Base-by-base conservation (phyloP, 345 rosid genomes). In the Populus ilicifolia region DNA sequence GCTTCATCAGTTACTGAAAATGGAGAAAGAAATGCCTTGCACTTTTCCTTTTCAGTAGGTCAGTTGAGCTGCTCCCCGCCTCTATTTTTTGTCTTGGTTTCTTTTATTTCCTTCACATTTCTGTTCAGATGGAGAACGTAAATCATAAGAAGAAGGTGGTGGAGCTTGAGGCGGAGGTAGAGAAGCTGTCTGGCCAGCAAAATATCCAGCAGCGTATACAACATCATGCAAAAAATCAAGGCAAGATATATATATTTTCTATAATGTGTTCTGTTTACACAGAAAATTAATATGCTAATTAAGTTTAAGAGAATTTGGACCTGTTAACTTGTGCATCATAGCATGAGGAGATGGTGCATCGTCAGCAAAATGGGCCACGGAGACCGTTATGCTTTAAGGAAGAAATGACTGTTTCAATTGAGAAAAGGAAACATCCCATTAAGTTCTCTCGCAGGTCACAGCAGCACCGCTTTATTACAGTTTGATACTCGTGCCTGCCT, bases 221-320 rank as follows among this genome's bases (percentile, higher is more conserved):
- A 82, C 98, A 96, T 79, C 93, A 96, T 80, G 88, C 91, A 78
- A 91, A 92, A 92, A 86, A 90, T 89, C 84, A 96, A 96, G 99
- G 99, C 84, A 90, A 84, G 89, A 33, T 33, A 30, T 2, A 33
- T 33, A 79, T 72, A 74, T 71, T 56, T 67, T 64, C 20, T 43
- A 52, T 73, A 13, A 20, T 35, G 14, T 71, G 35, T 56, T 4
- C 54, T 54, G 20, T 11, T 35, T 23, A 13, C 36, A 6, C 8
- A 1, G 21, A 25, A 70, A 77, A 27, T 27, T 27, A 27, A 10
- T 30, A 6, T 63, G 35, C 46, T 30, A 30, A 30, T 30, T 48
- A 39, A 38, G 17, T 54, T 69, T 69, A 8, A 17, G 30, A 30
- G 33, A 20, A 33, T 72, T 72, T 39, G 61, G 67, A 13, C 65